Evolutionary conservation across 2,329 filamentous ascomycete species (phyloP).

Genomic region (Fusarium proliferatum): DNA sequence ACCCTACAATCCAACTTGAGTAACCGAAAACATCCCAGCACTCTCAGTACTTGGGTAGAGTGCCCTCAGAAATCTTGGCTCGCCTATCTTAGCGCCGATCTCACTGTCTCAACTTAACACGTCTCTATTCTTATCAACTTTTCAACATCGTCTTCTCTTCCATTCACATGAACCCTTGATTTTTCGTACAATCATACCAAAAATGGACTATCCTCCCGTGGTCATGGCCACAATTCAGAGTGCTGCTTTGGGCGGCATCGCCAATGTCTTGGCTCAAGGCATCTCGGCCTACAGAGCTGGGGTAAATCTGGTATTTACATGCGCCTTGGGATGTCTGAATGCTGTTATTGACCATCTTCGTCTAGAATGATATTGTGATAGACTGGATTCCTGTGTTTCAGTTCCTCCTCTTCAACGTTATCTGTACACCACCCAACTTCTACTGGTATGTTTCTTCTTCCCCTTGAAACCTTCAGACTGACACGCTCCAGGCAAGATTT

Average conservation of each 20-base stretch:
- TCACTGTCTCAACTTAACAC: slow-evolving; percentile 17
- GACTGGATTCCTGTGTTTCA: slow-evolving; percentile 77
- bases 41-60: not conserved
- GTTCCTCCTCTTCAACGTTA: slow-evolving; percentile 78
- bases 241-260: slow-evolving; percentile 71
- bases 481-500: slow-evolving; percentile 72
- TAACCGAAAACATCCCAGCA: not conserved
- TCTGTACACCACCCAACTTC: slow-evolving; percentile 85
- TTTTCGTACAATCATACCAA: not conserved
- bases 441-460: slow-evolving; percentile 69
- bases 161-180: not conserved
- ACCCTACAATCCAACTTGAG: not conserved
- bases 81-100: slow-evolving; percentile 32
- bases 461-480: slow-evolving; percentile 33
- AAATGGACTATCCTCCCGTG: slow-evolving; percentile 60
- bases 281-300: slow-evolving; percentile 71
- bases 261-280: slow-evolving; percentile 79
- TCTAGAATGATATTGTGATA: slow-evolving; percentile 68
- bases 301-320: slow-evolving; percentile 56
- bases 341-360: not conserved
- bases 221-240: slow-evolving; percentile 73
- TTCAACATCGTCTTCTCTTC: not conserved
- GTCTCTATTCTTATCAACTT: not conserved
- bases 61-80: slow-evolving; percentile 9
- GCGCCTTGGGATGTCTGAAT: not conserved